These are phyloP conservation scores for Thelonectria olida DNA, from an alignment of 2,329 filamentous ascomycete species.

Conservation along the genomic window DNA sequence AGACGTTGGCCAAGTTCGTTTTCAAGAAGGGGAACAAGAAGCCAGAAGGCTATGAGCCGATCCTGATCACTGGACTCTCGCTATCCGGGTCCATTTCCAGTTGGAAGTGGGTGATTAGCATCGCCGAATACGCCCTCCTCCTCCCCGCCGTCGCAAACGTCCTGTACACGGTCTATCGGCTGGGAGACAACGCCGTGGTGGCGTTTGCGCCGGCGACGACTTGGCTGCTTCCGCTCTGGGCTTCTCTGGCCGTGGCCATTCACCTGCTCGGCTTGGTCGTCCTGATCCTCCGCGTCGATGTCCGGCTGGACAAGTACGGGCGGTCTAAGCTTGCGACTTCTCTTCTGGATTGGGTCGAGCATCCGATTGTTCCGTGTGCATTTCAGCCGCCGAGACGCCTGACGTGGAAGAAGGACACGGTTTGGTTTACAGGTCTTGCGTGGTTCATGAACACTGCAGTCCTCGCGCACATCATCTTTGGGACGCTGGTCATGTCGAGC, in stretches of 20 bases:
- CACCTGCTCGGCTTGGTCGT: background rate
- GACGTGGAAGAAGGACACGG: background rate
- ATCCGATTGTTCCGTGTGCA: background rate
- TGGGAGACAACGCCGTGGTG: background rate
- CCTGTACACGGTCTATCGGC: background rate
- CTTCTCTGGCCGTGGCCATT: background rate
- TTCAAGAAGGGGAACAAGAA: background rate
- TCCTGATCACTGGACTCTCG: background rate
- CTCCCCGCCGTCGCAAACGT: background rate
- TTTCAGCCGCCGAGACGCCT: background rate
- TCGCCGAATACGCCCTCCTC: background rate
- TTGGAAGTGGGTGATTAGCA: background rate
- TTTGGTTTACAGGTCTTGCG: constrained; percentile 26
- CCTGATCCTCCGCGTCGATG: background rate
- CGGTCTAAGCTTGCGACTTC: background rate
- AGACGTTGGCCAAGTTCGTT: background rate
- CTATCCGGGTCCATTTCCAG: background rate
- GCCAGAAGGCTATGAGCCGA: background rate
- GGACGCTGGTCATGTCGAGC: constrained; percentile 37
- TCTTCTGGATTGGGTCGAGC: background rate
- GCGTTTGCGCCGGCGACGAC: background rate
- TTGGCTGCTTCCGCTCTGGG: background rate
- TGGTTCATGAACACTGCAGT: constrained; percentile 33
- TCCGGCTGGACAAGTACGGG: background rate
- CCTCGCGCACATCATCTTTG: constrained; percentile 35